These are phyloP conservation scores for Ceratocystis colombiana DNA, from an alignment of 2,329 filamentous ascomycete genomes.

Conservation along the genomic window DNA sequence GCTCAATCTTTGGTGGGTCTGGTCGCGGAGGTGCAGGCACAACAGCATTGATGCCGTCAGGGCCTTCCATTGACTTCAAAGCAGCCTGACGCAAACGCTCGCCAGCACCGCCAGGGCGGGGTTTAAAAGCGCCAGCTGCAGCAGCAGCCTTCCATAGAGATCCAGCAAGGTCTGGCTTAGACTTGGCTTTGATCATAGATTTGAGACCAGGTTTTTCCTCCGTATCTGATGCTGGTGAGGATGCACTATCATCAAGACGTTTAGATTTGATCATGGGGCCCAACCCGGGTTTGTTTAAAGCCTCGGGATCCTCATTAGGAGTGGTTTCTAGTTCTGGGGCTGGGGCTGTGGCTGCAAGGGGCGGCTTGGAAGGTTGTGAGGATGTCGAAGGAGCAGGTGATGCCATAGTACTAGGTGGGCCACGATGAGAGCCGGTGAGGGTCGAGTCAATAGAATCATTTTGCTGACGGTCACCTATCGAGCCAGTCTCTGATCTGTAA, in stretches of 20 bases:
- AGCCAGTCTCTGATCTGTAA: conserved; percentile 26
- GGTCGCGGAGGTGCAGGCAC: conserved; percentile 63
- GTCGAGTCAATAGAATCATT: conserved; percentile 25
- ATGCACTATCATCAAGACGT: conserved; percentile 47
- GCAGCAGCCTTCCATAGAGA: conserved; percentile 73
- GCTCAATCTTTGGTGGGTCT: conserved; percentile 24
- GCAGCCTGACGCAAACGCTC: conserved; percentile 61
- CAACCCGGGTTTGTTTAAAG: conserved; percentile 53
- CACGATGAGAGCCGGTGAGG: conserved; percentile 22
- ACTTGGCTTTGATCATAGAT: conserved; percentile 81
- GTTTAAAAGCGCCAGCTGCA: conserved; percentile 59
- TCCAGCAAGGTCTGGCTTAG: conserved; percentile 61
- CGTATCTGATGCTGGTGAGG: conserved; percentile 26
- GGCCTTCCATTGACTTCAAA: conserved; percentile 52
- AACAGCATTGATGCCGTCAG: conserved; percentile 82
- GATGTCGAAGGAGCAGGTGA: conserved; percentile 26
- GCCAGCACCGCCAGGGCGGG: conserved; percentile 74
- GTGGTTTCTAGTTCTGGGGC: conserved; percentile 28
- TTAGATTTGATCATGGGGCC: conserved; percentile 75
- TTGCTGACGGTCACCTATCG: conserved; percentile 24
- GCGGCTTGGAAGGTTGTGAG: conserved; percentile 22
- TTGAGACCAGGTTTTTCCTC: conserved; percentile 65
- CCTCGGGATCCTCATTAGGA: conserved; percentile 27
- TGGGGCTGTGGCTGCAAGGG: conserved; percentile 26
- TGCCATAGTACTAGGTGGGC: conserved; percentile 23